These are phyloP conservation scores for Escallonia rubra DNA, from an alignment of 129 eudicot species.

Conservation along the genomic window DNA sequence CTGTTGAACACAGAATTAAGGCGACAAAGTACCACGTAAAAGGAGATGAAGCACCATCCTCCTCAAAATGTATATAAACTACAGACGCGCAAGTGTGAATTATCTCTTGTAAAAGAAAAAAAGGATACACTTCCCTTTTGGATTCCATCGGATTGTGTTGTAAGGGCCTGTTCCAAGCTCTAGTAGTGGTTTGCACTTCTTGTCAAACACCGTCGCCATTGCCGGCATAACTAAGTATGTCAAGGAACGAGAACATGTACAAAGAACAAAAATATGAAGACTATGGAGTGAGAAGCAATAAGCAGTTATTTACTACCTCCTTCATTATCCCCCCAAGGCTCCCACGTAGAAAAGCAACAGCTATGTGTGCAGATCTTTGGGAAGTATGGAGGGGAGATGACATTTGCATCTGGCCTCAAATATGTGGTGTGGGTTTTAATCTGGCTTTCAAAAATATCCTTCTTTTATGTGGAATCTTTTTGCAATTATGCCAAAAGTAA, in stretches of 20 bases:
- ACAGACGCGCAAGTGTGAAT: neutral
- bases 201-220: conserved; percentile 89
- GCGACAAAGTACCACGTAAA: conserved; percentile 17
- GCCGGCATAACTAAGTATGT: conserved; percentile 87
- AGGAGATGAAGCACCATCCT: conserved; percentile 1
- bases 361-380: too few species aligned
- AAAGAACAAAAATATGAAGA: neutral
- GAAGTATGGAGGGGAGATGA: too few species aligned
- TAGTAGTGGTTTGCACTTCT: conserved; percentile 81
- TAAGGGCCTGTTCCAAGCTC: conserved; percentile 95
- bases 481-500: too few species aligned
- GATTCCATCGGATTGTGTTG: conserved; percentile 95
- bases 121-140: conserved; percentile 96
- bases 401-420: too few species aligned
- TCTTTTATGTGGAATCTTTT: too few species aligned
- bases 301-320: neutral
- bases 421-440: too few species aligned
- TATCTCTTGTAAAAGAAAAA: neutral
- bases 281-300: neutral
- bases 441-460: too few species aligned
- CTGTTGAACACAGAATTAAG: conserved; percentile 53
- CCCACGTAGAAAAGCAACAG: neutral
- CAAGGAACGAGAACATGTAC: conserved; percentile 34
- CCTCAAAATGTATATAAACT: neutral
- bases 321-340: neutral